Conservation (phyloP, 2,329 filamentous ascomycete species). For the Mycocentrospora acerina region DNA sequence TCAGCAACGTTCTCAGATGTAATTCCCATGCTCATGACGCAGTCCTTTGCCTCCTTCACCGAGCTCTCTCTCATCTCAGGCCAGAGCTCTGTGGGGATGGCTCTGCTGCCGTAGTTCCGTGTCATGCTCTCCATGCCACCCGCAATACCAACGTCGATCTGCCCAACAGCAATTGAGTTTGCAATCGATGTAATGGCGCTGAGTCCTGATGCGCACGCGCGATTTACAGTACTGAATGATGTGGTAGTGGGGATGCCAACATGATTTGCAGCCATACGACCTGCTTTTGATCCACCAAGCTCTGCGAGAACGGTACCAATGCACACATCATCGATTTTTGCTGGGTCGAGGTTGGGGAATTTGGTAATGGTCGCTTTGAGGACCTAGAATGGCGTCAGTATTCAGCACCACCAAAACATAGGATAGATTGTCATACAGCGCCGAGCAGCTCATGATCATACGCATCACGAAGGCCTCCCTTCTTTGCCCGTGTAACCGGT, state of each 20-base stretch:
- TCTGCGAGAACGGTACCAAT: constrained; percentile 89
- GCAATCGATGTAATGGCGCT: constrained; percentile 75
- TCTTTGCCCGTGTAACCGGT: constrained; percentile 79
- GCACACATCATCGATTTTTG: constrained; percentile 74
- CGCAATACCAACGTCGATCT: constrained; percentile 73
- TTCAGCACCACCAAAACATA: neutral
- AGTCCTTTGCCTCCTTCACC: constrained; percentile 73
- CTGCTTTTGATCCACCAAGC: constrained; percentile 86
- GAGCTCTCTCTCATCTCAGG: constrained; percentile 65
- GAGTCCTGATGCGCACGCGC: constrained; percentile 79
- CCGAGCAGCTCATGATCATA: constrained; percentile 88
- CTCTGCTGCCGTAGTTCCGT: constrained; percentile 78
- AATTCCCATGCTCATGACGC: constrained; percentile 91
- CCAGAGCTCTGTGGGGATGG: constrained; percentile 85
- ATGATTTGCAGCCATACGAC: constrained; percentile 87
- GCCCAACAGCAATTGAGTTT: constrained; percentile 71
- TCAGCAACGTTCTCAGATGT: constrained; percentile 86
- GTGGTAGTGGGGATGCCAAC: constrained; percentile 73
- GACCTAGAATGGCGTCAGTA: constrained; percentile 39
- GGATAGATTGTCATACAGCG: constrained; percentile 44
- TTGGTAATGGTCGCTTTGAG: constrained; percentile 69
- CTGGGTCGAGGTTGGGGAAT: constrained; percentile 70
- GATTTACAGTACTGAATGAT: constrained; percentile 82
- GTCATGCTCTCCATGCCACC: constrained; percentile 98
- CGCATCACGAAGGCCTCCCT: constrained; percentile 80